Conservation (phyloP, 2,329 filamentous ascomycete genomes). For the Aspergillus sp. region DNA sequence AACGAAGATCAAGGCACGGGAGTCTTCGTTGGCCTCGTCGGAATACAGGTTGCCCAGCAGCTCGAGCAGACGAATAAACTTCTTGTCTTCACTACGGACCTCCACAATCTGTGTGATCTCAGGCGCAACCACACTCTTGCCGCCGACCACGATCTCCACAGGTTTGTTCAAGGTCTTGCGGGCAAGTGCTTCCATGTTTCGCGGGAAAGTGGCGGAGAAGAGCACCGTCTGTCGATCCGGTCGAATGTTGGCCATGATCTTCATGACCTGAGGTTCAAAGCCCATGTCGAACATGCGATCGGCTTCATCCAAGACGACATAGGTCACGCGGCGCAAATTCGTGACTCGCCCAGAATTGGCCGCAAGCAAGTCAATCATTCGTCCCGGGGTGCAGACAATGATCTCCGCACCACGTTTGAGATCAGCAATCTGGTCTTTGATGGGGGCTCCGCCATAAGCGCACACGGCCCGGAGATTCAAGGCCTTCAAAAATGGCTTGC, state of each 20-base stretch:
- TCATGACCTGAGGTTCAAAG: slow-evolving; percentile 97
- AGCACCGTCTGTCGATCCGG: slow-evolving; percentile 91
- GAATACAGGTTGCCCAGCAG: slow-evolving; percentile 80
- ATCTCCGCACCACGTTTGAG: slow-evolving; percentile 94
- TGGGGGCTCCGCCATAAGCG: slow-evolving; percentile 91
- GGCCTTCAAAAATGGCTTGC: slow-evolving; percentile 88
- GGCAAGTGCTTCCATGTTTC: slow-evolving; percentile 85
- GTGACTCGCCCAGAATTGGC: slow-evolving; percentile 94
- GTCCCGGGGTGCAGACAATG: slow-evolving; percentile 89
- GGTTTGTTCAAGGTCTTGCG: slow-evolving; percentile 84
- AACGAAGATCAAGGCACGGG: slow-evolving; percentile 85
- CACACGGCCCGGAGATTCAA: slow-evolving; percentile 83
- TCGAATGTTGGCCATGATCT: slow-evolving; percentile 87
- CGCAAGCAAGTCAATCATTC: slow-evolving; percentile 91
- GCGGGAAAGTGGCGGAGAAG: slow-evolving; percentile 95
- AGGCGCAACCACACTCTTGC: slow-evolving; percentile 66
- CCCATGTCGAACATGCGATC: slow-evolving; percentile 99
- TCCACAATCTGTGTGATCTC: slow-evolving; percentile 91
- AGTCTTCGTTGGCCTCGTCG: slow-evolving; percentile 76
- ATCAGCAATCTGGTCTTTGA: slow-evolving; percentile 96
- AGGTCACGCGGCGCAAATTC: slow-evolving; percentile 83
- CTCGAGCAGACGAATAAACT: slow-evolving; percentile 81
- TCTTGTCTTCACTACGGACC: slow-evolving; percentile 75
- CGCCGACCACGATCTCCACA: slow-evolving; percentile 89
- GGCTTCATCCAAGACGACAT: slow-evolving; percentile 93